Evolutionary conservation across 2,329 filamentous ascomycete genomes (phyloP).

Genomic region (Colletotrichum endophyticum): DNA sequence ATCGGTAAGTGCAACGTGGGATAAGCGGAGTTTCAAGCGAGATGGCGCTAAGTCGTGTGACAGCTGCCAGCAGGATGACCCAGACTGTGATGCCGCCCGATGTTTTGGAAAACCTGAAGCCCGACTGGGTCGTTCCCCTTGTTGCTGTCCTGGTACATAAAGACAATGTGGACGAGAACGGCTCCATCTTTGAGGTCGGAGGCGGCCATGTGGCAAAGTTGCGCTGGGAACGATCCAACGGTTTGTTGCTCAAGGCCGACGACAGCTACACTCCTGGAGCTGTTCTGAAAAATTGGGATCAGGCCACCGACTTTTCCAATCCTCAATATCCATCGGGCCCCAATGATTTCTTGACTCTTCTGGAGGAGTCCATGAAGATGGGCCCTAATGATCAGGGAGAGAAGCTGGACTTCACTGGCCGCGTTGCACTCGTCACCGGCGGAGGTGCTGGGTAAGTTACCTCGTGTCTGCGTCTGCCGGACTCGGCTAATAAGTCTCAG

Average conservation of each 20-base stretch:
- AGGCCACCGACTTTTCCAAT: conserved; percentile 84
- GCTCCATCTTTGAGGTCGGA: conserved; percentile 91
- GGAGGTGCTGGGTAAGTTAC: conserved; percentile 74
- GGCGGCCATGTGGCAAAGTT: conserved; percentile 92
- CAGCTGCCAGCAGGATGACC: conserved; percentile 92
- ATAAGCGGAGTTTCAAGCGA: background rate
- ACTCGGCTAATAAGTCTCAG: conserved; percentile 39
- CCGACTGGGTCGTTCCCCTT: conserved; percentile 93
- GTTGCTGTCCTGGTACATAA: conserved; percentile 89
- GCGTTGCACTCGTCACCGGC: conserved; percentile 86
- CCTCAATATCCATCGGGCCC: conserved; percentile 84
- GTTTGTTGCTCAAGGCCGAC: conserved; percentile 89
- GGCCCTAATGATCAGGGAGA: conserved; percentile 74
- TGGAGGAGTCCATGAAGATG: conserved; percentile 84
- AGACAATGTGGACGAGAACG: conserved; percentile 81
- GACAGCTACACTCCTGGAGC: conserved; percentile 86
- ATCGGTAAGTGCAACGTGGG: conserved; percentile 54
- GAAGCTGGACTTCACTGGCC: conserved; percentile 80
- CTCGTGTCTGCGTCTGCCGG: background rate
- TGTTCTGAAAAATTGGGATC: conserved; percentile 86
- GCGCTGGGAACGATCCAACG: conserved; percentile 91
- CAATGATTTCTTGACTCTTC: conserved; percentile 85
- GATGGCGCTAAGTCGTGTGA: background rate
- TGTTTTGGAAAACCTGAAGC: conserved; percentile 82
- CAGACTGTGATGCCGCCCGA: conserved; percentile 96